Conservation (phyloP, 257 asterid genomes). For the Solanum ossicruentum region DNA sequence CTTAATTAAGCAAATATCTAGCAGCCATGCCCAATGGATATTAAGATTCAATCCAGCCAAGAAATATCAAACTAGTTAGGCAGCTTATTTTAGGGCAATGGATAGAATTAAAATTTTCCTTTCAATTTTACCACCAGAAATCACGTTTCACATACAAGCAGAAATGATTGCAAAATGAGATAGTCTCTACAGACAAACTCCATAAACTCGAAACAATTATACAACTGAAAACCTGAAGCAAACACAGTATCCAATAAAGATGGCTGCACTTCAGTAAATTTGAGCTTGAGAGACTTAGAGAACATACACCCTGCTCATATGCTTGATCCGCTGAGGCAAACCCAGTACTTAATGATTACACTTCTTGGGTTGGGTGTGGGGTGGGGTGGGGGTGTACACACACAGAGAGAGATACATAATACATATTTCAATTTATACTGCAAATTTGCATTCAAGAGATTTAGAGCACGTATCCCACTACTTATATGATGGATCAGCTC, state of each 20-base stretch:
- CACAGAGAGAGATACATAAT: not conserved
- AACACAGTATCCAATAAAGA: not conserved
- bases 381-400: not conserved
- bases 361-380: not conserved
- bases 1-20: not conserved
- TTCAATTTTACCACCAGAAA: not conserved
- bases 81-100: not conserved
- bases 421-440: not conserved
- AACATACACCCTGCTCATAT: not conserved
- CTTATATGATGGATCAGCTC: not conserved
- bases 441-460: not conserved
- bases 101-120: not conserved
- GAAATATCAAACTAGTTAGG: not conserved
- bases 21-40: not conserved
- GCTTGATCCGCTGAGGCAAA: not conserved
- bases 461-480: not conserved
- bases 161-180: not conserved
- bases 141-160: not conserved
- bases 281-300: not conserved
- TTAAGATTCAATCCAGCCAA: not conserved
- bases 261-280: not conserved
- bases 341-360: not conserved
- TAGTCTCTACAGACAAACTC: not conserved
- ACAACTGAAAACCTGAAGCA: not conserved
- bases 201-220: not conserved